Percentiles rank a stretch among this genome's conserved stretches.
Evolutionary conservation across 106 monocot species (phyloP).

Genomic region (Vanilla planifolia): DNA sequence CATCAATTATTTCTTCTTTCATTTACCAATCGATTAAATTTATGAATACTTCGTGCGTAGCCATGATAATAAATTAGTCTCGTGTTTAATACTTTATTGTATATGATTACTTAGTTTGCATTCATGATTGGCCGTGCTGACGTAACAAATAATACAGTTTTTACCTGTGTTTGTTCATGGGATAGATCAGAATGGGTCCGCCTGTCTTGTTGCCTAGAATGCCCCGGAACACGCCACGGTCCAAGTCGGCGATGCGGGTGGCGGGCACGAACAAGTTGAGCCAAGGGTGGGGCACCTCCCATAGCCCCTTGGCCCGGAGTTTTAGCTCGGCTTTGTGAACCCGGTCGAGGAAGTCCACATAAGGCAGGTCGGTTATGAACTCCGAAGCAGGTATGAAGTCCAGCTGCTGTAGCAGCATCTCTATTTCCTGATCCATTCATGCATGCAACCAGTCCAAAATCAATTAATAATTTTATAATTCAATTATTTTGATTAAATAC

Average conservation of each 20-base stretch:
- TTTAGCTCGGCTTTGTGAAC: constrained; percentile 71
- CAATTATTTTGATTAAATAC: neutral
- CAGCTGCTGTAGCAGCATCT: constrained; percentile 46
- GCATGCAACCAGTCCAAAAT: neutral
- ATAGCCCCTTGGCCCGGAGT: constrained; percentile 58
- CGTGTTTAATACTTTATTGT: too few relatives aligned
- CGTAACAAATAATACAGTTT: neutral
- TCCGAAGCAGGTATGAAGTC: constrained; percentile 46
- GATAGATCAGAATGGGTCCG: constrained; percentile 91
- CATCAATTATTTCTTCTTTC: too few relatives aligned
- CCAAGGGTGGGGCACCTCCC: constrained; percentile 96
- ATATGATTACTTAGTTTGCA: too few relatives aligned
- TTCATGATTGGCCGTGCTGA: too few relatives aligned
- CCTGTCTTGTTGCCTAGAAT: constrained; percentile 46
- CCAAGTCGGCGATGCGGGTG: constrained; percentile 58
- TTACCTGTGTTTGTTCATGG: constrained; percentile 81
- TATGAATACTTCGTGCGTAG: too few relatives aligned
- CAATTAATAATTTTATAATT: too few relatives aligned
- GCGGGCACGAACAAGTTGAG: constrained; percentile 81
- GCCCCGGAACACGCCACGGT: constrained; percentile 60
- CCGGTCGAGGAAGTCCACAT: constrained; percentile 73
- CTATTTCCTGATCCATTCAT: constrained; percentile 52
- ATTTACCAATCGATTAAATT: too few relatives aligned
- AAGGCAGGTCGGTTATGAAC: constrained; percentile 65
- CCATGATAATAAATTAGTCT: too few relatives aligned